phyloP scores from a whole-genome alignment of 257 asterid genomes.

The Fraxinus americana region DNA sequence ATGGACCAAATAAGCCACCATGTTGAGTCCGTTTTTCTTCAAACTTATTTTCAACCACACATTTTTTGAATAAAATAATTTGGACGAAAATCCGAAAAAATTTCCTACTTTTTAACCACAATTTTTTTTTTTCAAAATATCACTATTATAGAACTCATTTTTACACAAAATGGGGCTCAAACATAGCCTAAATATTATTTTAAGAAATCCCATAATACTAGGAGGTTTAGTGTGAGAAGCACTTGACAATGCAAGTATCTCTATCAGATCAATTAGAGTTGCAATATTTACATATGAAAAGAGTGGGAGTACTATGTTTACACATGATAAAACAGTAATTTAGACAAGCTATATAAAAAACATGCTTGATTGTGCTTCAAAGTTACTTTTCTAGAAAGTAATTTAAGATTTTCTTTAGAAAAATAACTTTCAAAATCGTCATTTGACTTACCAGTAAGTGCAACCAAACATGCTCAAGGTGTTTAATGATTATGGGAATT shows the following conservation, averaged over 20 bases:
- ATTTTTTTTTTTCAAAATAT: too few species aligned
- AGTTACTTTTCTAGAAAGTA: not conserved
- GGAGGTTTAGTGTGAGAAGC: not conserved
- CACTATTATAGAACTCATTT: too few species aligned
- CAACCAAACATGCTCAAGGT: not conserved
- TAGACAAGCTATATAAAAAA: not conserved
- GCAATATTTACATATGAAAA: not conserved
- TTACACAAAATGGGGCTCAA: too few species aligned
- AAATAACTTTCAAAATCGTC: not conserved
- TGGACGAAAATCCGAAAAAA: too few species aligned
- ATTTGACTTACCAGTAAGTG: not conserved
- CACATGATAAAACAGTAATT: not conserved
- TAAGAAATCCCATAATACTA: not conserved
- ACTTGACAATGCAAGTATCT: not conserved
- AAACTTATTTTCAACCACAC: too few species aligned
- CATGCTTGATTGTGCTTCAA: not conserved
- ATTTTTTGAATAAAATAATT: too few species aligned
- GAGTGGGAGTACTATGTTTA: not conserved
- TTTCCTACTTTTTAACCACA: too few species aligned
- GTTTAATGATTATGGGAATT: not conserved
- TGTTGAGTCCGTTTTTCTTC: too few species aligned
- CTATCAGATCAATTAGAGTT: too few species aligned
- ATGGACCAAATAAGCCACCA: not conserved
- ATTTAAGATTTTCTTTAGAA: not conserved
- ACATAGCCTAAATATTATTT: not conserved